A percentile compares a stretch with the other conserved stretches of the same genome.
phyloP scores from a whole-genome alignment of 2,329 filamentous ascomycete species.

The Hortaea sp. region DNA sequence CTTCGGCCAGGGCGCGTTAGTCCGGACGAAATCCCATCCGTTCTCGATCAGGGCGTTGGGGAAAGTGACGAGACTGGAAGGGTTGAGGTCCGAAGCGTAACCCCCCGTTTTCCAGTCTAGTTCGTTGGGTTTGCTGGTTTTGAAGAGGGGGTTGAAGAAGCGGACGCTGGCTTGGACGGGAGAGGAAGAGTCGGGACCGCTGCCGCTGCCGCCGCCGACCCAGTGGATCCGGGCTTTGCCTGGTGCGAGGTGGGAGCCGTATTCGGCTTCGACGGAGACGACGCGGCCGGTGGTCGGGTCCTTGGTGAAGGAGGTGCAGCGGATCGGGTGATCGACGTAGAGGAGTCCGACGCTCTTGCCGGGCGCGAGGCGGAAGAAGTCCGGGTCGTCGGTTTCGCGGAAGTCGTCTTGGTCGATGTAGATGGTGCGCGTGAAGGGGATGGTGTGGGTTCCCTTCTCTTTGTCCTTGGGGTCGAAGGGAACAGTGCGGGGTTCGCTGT shows the following conservation, averaged over 20 bases:
- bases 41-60: slow-evolving; percentile 68
- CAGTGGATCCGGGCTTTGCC: slow-evolving; percentile 64
- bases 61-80: slow-evolving; percentile 72
- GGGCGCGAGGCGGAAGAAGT: slow-evolving; percentile 70
- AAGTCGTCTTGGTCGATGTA: slow-evolving; percentile 81
- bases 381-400: slow-evolving; percentile 58
- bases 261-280: slow-evolving; percentile 54
- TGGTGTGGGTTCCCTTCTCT: slow-evolving; percentile 49
- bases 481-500: slow-evolving; percentile 51
- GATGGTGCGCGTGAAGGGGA: slow-evolving; percentile 63
- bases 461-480: slow-evolving; percentile 79
- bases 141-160: slow-evolving; percentile 75
- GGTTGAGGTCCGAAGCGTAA: slow-evolving; percentile 76
- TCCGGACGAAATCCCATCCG: slow-evolving; percentile 68
- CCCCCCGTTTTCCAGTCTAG: slow-evolving; percentile 60
- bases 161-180: slow-evolving; percentile 61
- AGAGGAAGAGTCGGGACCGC: slow-evolving; percentile 34
- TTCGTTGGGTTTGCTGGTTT: slow-evolving; percentile 69
- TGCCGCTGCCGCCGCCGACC: slow-evolving; percentile 60
- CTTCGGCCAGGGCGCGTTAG: slow-evolving; percentile 71
- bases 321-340: slow-evolving; percentile 60
- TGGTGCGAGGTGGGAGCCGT: slow-evolving; percentile 52
- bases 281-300: slow-evolving; percentile 55
- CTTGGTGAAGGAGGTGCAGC: slow-evolving; percentile 57
- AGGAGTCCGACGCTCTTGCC: slow-evolving; percentile 65